Conservation (phyloP, 2,329 filamentous ascomycete genomes). For the Apiospora kogelbergensis region DNA sequence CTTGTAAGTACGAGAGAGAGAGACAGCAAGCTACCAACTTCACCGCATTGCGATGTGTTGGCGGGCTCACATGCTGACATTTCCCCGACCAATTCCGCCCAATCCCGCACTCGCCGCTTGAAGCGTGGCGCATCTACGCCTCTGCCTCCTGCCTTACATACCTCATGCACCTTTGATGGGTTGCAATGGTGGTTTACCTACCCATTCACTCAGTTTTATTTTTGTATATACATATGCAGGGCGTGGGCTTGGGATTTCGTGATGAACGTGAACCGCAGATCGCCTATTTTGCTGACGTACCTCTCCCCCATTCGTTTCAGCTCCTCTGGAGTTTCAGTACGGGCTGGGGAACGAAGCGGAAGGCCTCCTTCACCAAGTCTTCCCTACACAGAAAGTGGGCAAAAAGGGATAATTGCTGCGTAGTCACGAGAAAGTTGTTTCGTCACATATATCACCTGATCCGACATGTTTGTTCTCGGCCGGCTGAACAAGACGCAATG, state of each 20-base stretch:
- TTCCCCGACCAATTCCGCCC: background rate
- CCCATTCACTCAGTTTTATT: background rate
- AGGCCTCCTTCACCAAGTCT: background rate
- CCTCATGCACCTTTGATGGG: background rate
- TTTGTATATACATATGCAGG: background rate
- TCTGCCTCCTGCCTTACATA: too few relatives aligned
- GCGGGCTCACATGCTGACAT: background rate
- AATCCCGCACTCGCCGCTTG: background rate
- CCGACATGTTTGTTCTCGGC: background rate
- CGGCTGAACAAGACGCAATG: slow-evolving; percentile 2
- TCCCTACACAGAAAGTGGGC: background rate
- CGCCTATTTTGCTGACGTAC: background rate
- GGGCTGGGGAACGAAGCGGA: background rate
- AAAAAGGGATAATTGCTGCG: background rate
- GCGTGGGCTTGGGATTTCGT: background rate
- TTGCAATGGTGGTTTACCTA: background rate
- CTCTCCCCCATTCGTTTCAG: background rate
- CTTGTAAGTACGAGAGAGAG: background rate
- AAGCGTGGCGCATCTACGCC: background rate
- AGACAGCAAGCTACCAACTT: background rate
- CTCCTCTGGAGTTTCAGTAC: background rate
- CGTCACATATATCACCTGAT: background rate
- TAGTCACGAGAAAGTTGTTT: background rate
- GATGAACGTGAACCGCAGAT: background rate
- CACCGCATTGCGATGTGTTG: background rate